These are phyloP conservation scores for Diaporthe aspalathi DNA, from an alignment of 2,329 filamentous ascomycete genomes.

Conservation along the genomic window DNA sequence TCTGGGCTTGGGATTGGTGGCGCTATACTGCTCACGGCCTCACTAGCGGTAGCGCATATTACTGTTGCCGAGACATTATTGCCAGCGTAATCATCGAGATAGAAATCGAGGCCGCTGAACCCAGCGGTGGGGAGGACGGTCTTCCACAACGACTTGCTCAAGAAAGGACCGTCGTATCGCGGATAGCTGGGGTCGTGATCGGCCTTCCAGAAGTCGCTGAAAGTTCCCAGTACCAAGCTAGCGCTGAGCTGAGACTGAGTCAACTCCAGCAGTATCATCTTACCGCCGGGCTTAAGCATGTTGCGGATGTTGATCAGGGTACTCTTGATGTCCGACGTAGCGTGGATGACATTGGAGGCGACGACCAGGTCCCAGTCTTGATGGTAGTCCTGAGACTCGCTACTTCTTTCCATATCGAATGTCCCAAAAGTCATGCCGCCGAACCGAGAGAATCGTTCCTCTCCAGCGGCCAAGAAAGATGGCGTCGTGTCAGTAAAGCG, in stretches of 20 bases:
- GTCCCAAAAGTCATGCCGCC: conserved; percentile 45
- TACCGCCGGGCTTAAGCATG: conserved; percentile 51
- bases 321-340: conserved; percentile 42
- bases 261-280: conserved; percentile 45
- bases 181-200: conserved; percentile 38
- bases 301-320: conserved; percentile 44
- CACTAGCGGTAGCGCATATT: neutral
- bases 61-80: neutral
- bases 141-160: conserved; percentile 20
- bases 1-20: no score
- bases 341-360: conserved; percentile 47
- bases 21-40: no score
- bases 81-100: conserved; percentile 26
- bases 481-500: conserved; percentile 36
- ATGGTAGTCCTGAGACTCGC: conserved; percentile 47
- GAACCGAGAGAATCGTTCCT: conserved; percentile 45
- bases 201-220: conserved; percentile 50
- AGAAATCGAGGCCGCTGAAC: conserved; percentile 29
- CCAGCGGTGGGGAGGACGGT: conserved; percentile 14
- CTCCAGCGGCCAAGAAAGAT: conserved; percentile 40
- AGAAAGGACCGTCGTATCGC: neutral
- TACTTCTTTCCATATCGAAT: conserved; percentile 46
- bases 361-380: conserved; percentile 48
- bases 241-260: conserved; percentile 15
- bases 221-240: neutral